Conservation (phyloP, 106 monocot genomes). For the Allium cepa region DNA sequence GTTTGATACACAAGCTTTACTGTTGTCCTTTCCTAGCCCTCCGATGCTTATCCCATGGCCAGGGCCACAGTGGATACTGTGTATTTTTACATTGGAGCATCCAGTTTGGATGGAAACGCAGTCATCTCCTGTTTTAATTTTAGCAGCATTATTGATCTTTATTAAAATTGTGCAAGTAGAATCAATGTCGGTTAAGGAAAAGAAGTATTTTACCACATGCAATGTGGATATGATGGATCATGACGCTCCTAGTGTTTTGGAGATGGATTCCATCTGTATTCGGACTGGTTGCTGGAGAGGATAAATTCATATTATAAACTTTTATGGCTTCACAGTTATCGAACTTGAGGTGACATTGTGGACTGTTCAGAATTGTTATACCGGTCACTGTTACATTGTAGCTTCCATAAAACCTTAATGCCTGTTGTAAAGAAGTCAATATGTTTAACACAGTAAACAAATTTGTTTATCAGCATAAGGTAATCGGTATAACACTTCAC, state of each 20-base stretch:
- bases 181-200: background rate
- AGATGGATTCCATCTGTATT: constrained; percentile 96
- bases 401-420: constrained; percentile 85
- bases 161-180: background rate
- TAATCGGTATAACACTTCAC: constrained; percentile 24
- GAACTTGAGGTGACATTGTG: constrained; percentile 95
- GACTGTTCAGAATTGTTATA: constrained; percentile 88
- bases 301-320: constrained; percentile 61
- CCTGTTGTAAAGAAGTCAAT: constrained; percentile 21
- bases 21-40: constrained; percentile 70
- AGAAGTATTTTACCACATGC: constrained; percentile 48
- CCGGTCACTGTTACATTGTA: constrained; percentile 77
- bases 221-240: constrained; percentile 66
- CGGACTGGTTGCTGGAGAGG: constrained; percentile 71
- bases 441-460: background rate
- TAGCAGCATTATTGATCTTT: background rate
- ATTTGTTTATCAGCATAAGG: background rate
- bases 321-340: constrained; percentile 69
- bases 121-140: constrained; percentile 55
- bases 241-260: constrained; percentile 72
- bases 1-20: constrained; percentile 83
- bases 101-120: constrained; percentile 93
- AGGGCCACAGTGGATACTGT: constrained; percentile 73
- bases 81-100: constrained; percentile 59
- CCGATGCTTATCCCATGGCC: constrained; percentile 97